Base-by-base conservation (phyloP, 1,139 yeast species). In the Meyerozyma guilliermondii region DNA sequence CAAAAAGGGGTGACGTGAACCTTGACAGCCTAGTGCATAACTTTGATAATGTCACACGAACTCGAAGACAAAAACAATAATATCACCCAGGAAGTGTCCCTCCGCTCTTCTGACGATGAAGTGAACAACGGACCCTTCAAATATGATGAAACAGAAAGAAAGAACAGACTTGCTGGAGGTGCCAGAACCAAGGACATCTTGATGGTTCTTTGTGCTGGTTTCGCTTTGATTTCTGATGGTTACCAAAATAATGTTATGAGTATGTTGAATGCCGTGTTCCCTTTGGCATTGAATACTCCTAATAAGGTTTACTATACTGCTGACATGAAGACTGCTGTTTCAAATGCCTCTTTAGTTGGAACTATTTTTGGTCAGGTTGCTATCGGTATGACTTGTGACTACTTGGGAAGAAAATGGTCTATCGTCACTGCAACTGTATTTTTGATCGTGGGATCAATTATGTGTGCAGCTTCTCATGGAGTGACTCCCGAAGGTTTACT, bases 221-320 rank as follows among this genome's bases (percentile, higher is more conserved):
- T 74, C 44, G 86, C 84, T 1, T 64, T 80, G 50, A 71, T 78
- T 50, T 73, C 80, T 18, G 86, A 80, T 55, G 86, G 86, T 7
- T 80, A 80, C 58, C 83, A 79, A 54, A 80, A 80, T 55, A 78
- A 75, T 50, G 68, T 78, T 47, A 80, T 80, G 79, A 75, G 82
- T 10, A 78, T 80, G 80, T 51, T 71, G 51, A 80, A 80, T 59
- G 60, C 71, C 22, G 68, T 78, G 18, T 77, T 78, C 51, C 36
- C 36, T 7, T 10, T 9, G 26, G 62, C 76, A 4, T 49, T 55
- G 23, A 53, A 66, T 43, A 80, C 78, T 55, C 76, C 77, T 2
- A 53, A 65, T 14, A 60, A 58, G 3, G 39, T 36, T 7, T 36
- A 36, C 31, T 80, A 78, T 54, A 63, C 59, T 37, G 51, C 71